Evolutionary conservation across 2,329 filamentous ascomycete genomes (phyloP), one percentile per base, ranked within the genome.

Genomic region (Paecilomyces dactylethromorphus): DNA sequence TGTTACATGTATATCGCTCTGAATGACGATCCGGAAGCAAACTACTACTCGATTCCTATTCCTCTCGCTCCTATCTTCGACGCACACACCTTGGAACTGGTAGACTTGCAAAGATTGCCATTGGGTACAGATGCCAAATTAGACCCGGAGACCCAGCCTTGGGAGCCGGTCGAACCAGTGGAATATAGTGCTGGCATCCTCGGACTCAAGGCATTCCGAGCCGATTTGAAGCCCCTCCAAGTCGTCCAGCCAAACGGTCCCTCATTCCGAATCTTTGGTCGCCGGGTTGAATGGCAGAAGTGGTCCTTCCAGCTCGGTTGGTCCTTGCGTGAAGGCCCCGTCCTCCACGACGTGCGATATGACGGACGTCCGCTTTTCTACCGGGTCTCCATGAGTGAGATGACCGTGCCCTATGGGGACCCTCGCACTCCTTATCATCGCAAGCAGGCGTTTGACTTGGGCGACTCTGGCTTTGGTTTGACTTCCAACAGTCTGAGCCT

Each of bases 401-500:
- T 89, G 84, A 86, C 83, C 60, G 77, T 79, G 49, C 77, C 78
- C 3, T 75, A 74, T 59, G 73, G 73, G 64, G 87, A 90, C 65
- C 87, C 87, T 5, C 81, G 87, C 3, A 81, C 84, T 54, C 87
- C 87, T 2, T 89, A 81, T 71, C 85, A 88, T 74, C 86, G 86
- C 70, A 89, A 89, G 71, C 81, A 85, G 5, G 87, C 87, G 0
- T 89, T 89, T 63, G 87, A 90, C 70, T 78, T 89, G 22, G 87
- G 87, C 31, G 87, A 90, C 68, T 84, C 80, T 39, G 82, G 86
- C 33, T 85, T 85, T 12, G 86, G 87, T 51, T 79, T 85, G 59
- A 87, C 86, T 78, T 84, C 86, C 59, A 89, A 90, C 68, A 85
- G 89, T 67, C 77, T 90, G 1, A 82, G 87, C 65, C 78, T 90